phyloP scores from a whole-genome alignment of 2,329 filamentous ascomycete species.

The Pyrenophora teres region DNA sequence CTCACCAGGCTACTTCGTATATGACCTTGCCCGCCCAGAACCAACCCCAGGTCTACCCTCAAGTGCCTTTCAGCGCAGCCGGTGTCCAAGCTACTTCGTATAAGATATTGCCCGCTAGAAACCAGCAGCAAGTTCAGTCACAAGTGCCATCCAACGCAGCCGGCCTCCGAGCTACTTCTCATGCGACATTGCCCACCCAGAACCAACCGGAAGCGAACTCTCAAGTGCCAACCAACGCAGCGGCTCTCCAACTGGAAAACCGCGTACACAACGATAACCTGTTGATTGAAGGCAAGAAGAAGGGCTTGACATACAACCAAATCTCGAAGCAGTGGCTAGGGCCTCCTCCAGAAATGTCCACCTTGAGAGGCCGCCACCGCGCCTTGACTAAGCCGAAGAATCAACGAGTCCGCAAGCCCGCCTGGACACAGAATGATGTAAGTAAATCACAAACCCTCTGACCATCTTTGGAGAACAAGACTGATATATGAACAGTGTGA shows the following conservation, averaged over 20 bases:
- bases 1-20: neutral
- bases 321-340: constrained; percentile 61
- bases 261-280: constrained; percentile 34
- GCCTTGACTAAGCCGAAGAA: constrained; percentile 67
- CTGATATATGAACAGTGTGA: constrained; percentile 28
- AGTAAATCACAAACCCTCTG: constrained; percentile 44
- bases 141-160: neutral
- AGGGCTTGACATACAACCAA: constrained; percentile 67
- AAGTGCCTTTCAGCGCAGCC: neutral
- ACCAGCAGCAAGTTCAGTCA: neutral
- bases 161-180: constrained; percentile 1
- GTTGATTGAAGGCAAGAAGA: constrained; percentile 59
- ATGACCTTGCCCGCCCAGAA: neutral
- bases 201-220: neutral
- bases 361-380: constrained; percentile 70
- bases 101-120: neutral
- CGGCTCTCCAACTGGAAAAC: constrained; percentile 5
- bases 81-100: constrained; percentile 2
- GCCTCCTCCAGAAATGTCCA: constrained; percentile 71
- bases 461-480: neutral
- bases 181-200: neutral
- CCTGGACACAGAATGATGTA: constrained; percentile 68
- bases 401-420: constrained; percentile 67
- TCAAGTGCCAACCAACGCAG: neutral
- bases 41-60: constrained; percentile 2